A percentile compares a stretch with the other conserved stretches of the same genome.
These are phyloP conservation scores for Bocquillonia castaneifolia DNA, from an alignment of 441 rosid species.

Conservation along the genomic window DNA sequence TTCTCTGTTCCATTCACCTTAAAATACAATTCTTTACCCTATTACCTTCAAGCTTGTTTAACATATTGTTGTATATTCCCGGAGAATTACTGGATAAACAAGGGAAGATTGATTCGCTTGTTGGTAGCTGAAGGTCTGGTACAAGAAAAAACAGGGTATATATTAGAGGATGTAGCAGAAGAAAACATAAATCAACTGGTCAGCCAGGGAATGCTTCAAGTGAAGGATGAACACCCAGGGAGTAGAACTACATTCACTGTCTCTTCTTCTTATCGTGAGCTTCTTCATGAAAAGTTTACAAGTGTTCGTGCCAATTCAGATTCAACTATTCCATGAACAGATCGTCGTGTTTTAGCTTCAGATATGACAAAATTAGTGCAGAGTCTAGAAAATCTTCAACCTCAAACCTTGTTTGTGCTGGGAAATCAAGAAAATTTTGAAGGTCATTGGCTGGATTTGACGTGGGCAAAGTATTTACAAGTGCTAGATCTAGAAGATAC, in stretches of 20 bases:
- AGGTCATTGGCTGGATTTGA: slow-evolving; percentile 34
- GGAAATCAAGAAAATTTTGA: slow-evolving; percentile 31
- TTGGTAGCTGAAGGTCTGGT: slow-evolving; percentile 38
- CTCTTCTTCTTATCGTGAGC: slow-evolving; percentile 15
- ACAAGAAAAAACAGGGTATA: slow-evolving; percentile 29
- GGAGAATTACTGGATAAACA: slow-evolving; percentile 26
- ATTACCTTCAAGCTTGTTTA: slow-evolving; percentile 32
- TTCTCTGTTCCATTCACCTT: slow-evolving; percentile 19
- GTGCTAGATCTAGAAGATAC: slow-evolving; percentile 34
- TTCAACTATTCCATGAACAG: slow-evolving; percentile 10
- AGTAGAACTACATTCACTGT: slow-evolving; percentile 25
- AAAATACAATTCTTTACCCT: slow-evolving; percentile 27
- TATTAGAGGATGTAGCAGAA: slow-evolving; percentile 34
- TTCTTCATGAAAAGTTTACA: slow-evolving; percentile 20
- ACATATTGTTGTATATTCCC: slow-evolving; percentile 39
- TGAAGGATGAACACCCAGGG: slow-evolving; percentile 13
- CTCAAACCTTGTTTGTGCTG: slow-evolving; percentile 30
- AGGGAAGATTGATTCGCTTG: slow-evolving; percentile 32
- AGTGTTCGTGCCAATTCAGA: slow-evolving; percentile 17
- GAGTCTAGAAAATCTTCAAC: slow-evolving; percentile 17
- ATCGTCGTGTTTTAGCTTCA: slow-evolving; percentile 26
- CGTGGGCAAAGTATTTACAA: slow-evolving; percentile 29
- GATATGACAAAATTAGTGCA: slow-evolving; percentile 22
- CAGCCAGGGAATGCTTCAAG: slow-evolving; percentile 34
- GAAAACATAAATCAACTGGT: slow-evolving; percentile 28